phyloP scores from a whole-genome alignment of 148 eudicot genomes.

The Heliosperma pusillum region DNA sequence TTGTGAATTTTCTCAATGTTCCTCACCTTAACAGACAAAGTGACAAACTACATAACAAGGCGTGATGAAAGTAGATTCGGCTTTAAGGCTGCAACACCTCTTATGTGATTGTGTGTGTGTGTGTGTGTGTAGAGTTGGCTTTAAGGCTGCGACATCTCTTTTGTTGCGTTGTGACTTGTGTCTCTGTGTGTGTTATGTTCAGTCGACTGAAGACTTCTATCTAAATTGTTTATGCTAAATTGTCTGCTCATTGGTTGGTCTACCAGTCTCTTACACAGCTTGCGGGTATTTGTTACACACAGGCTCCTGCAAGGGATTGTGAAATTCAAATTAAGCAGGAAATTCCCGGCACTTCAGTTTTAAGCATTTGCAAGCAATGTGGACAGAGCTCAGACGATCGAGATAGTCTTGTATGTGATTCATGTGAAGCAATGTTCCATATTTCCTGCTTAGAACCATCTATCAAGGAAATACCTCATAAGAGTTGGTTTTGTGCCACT shows the following conservation, averaged over 20 bases:
- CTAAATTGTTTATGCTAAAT: not conserved
- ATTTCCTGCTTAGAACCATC: constrained; percentile 75
- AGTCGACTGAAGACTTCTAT: not conserved
- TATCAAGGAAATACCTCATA: constrained; percentile 61
- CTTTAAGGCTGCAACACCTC: too few species aligned
- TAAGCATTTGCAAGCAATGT: constrained; percentile 57
- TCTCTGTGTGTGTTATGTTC: too few species aligned
- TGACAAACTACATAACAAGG: too few species aligned
- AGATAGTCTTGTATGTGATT: constrained; percentile 78
- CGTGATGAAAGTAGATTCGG: too few species aligned
- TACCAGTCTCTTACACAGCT: not conserved
- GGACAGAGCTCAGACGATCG: constrained; percentile 61
- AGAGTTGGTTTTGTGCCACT: constrained; percentile 77
- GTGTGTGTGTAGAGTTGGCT: too few species aligned
- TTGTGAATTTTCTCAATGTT: too few species aligned
- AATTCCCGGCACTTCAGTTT: constrained; percentile 38
- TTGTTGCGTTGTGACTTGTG: too few species aligned
- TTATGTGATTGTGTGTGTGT: too few species aligned
- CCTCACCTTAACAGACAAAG: too few species aligned
- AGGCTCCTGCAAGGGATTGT: constrained; percentile 39
- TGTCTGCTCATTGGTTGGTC: not conserved
- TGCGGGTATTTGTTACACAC: constrained; percentile 15
- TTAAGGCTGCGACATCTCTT: too few species aligned
- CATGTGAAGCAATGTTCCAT: constrained; percentile 83
- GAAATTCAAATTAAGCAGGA: constrained; percentile 37